phyloP scores from a whole-genome alignment of 2,329 filamentous ascomycete species.

The Sporothrix luriei region DNA sequence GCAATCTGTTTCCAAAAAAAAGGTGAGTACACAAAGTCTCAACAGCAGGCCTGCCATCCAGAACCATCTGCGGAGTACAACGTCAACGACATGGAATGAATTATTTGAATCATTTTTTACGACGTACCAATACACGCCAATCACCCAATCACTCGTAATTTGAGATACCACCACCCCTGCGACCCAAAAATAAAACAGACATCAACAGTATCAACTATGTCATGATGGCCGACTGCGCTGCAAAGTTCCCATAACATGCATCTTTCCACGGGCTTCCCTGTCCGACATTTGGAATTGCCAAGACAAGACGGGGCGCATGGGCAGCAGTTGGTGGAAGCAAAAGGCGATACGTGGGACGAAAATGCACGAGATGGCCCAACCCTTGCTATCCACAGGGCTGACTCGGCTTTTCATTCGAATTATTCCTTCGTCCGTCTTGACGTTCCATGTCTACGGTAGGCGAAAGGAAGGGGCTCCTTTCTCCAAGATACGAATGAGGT shows the following conservation, averaged over 20 bases:
- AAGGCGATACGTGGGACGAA: too few relatives aligned
- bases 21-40: too few relatives aligned
- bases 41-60: too few relatives aligned
- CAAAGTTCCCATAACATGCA: too few relatives aligned
- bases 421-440: not conserved
- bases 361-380: not conserved
- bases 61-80: too few relatives aligned
- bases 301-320: not conserved
- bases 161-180: not conserved
- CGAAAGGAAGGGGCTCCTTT: not conserved
- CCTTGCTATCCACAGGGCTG: slow-evolving; percentile 15
- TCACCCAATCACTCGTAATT: not conserved
- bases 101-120: not conserved
- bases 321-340: too few relatives aligned
- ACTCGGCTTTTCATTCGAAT: not conserved
- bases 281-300: too few relatives aligned
- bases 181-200: not conserved
- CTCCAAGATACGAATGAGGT: not conserved
- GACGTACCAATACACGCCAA: not conserved
- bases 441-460: not conserved
- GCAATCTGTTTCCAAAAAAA: slow-evolving; percentile 10
- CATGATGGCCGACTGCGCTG: too few relatives aligned
- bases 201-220: too few relatives aligned
- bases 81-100: too few relatives aligned
- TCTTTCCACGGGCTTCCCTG: too few relatives aligned